Evolutionary conservation across 768 basidiomycete species (phyloP).

Genomic region (Lyophyllum semitale): DNA sequence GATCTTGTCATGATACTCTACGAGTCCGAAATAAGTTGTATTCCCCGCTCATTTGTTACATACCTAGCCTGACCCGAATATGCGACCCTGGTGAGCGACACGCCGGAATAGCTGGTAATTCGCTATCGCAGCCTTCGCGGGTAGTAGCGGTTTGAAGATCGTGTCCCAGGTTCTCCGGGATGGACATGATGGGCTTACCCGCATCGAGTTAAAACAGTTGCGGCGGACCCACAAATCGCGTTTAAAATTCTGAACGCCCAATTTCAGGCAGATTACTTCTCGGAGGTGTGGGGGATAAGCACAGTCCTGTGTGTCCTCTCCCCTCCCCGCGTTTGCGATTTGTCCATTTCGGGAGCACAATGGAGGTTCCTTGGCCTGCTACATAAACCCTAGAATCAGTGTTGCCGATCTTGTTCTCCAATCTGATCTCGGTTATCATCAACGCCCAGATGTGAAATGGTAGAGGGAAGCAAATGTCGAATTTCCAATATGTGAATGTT

Average conservation of each 20-base stretch:
- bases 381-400: background rate
- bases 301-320: background rate
- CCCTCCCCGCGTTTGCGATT: background rate
- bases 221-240: background rate
- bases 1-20: background rate
- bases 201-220: background rate
- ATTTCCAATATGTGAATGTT: slow-evolving; percentile 1
- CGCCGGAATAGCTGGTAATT: background rate
- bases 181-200: background rate
- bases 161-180: background rate
- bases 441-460: background rate
- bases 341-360: slow-evolving; percentile 10
- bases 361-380: background rate
- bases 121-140: background rate
- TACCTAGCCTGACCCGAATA: background rate
- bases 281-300: background rate
- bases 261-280: background rate
- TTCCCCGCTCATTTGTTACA: background rate
- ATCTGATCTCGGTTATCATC: slow-evolving; percentile 9
- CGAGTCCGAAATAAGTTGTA: background rate
- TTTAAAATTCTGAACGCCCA: background rate
- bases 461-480: background rate
- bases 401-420: slow-evolving; percentile 4
- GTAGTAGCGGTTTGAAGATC: background rate
- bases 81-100: background rate